A percentile compares a stretch with the other conserved stretches of the same genome.
phyloP scores from a whole-genome alignment of 169 alveolate genomes.

The Eimeria maxima region DNA sequence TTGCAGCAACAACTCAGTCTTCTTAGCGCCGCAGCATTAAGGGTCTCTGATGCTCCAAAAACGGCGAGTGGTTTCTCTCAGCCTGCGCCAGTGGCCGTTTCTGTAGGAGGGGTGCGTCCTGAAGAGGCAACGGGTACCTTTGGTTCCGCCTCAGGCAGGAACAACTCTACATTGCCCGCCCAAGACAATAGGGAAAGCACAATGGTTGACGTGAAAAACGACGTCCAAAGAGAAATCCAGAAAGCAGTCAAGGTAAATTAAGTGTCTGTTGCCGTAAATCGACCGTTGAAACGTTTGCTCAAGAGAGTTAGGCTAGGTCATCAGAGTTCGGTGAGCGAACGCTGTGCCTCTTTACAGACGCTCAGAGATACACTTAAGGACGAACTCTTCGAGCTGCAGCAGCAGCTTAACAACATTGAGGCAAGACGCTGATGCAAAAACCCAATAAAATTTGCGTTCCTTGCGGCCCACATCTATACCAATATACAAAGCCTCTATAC shows the following conservation, averaged over 20 bases:
- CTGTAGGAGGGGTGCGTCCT: constrained; percentile 21
- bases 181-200: not conserved
- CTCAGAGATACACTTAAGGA: constrained; percentile 72
- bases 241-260: constrained; percentile 77
- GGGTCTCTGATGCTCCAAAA: constrained; percentile 2
- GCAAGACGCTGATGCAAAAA: constrained; percentile 22
- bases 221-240: constrained; percentile 76
- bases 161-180: not conserved
- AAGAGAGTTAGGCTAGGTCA: not conserved
- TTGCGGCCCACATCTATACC: not conserved
- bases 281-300: not conserved
- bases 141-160: not conserved
- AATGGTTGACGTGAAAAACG: constrained; percentile 48
- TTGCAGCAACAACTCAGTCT: constrained; percentile 72
- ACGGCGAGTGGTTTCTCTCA: not conserved
- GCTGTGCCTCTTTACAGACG: constrained; percentile 61
- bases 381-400: constrained; percentile 75
- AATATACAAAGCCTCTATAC: not conserved
- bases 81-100: not conserved
- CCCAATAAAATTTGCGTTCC: not conserved
- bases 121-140: constrained; percentile 27
- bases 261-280: not conserved
- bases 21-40: constrained; percentile 67
- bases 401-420: constrained; percentile 70
- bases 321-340: not conserved